Conservation (phyloP, 768 basidiomycete species). For the Hygrophorus russula region DNA sequence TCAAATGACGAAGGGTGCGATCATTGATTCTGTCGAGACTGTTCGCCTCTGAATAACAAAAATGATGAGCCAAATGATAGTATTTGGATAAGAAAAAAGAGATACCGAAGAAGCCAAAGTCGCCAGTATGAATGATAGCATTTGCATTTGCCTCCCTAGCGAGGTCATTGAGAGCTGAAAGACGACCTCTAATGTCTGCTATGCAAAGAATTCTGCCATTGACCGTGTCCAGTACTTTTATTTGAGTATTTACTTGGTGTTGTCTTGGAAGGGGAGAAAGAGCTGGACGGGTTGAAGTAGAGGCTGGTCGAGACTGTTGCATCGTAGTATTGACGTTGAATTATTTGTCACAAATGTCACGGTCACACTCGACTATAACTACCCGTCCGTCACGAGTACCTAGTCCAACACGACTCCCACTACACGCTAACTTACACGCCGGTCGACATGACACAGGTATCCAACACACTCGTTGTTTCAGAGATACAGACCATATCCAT, state of each 20-base stretch:
- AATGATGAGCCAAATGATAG: constrained; percentile 2
- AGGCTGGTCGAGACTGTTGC: constrained; percentile 49
- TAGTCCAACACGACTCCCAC: constrained; percentile 9
- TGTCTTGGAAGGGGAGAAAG: constrained; percentile 42
- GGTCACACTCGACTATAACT: no score
- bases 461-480: neutral
- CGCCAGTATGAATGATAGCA: constrained; percentile 94
- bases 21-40: constrained; percentile 89
- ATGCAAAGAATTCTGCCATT: constrained; percentile 88
- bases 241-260: constrained; percentile 57
- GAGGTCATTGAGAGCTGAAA: constrained; percentile 82
- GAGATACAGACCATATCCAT: no score
- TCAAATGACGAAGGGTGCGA: constrained; percentile 89
- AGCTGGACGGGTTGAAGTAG: constrained; percentile 47
- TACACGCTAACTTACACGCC: no score
- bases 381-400: no score
- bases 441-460: no score
- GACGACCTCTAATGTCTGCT: constrained; percentile 85
- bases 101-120: constrained; percentile 96
- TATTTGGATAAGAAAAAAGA: constrained; percentile 8
- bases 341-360: neutral
- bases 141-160: constrained; percentile 82
- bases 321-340: constrained; percentile 18
- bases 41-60: constrained; percentile 57
- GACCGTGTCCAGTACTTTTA: constrained; percentile 66